Conservation (phyloP, 2,329 filamentous ascomycete genomes). For the Fusarium sp. region DNA sequence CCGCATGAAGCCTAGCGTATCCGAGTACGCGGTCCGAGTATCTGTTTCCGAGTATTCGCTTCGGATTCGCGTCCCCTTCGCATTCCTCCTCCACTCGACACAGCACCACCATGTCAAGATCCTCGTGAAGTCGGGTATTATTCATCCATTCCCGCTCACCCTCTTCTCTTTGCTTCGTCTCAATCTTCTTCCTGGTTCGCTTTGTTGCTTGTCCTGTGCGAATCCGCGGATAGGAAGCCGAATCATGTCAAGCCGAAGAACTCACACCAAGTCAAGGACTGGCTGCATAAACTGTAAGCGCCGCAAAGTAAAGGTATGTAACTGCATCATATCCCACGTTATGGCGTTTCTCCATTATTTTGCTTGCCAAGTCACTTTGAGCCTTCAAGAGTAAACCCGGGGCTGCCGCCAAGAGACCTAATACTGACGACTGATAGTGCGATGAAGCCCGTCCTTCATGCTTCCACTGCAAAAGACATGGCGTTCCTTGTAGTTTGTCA, state of each 20-base stretch:
- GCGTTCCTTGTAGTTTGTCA: constrained; percentile 46
- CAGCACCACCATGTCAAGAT: constrained; percentile 12
- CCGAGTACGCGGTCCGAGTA: constrained; percentile 39
- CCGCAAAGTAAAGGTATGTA: constrained; percentile 49
- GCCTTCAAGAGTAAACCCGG: neutral
- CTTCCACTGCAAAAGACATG: constrained; percentile 47
- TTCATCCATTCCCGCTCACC: constrained; percentile 2
- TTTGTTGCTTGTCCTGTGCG: constrained; percentile 14
- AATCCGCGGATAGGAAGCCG: constrained; percentile 35
- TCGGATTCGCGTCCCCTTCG: constrained; percentile 26
- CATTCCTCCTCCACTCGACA: neutral
- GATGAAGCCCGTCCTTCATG: constrained; percentile 46
- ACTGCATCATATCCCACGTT: neutral
- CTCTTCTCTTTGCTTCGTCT: neutral
- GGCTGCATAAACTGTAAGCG: constrained; percentile 49
- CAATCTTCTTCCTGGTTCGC: neutral
- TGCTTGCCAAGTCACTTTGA: neutral
- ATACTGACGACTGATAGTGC: constrained; percentile 33
- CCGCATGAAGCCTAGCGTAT: constrained; percentile 24
- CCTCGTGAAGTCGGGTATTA: constrained; percentile 4
- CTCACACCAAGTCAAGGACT: constrained; percentile 50
- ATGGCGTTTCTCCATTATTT: neutral
- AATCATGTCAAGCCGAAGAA: constrained; percentile 41
- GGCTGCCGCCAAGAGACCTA: neutral
- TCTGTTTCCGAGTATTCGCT: constrained; percentile 37